These are phyloP conservation scores for Celoporthe dispersa DNA, from an alignment of 2,329 filamentous ascomycete genomes.

Conservation along the genomic window DNA sequence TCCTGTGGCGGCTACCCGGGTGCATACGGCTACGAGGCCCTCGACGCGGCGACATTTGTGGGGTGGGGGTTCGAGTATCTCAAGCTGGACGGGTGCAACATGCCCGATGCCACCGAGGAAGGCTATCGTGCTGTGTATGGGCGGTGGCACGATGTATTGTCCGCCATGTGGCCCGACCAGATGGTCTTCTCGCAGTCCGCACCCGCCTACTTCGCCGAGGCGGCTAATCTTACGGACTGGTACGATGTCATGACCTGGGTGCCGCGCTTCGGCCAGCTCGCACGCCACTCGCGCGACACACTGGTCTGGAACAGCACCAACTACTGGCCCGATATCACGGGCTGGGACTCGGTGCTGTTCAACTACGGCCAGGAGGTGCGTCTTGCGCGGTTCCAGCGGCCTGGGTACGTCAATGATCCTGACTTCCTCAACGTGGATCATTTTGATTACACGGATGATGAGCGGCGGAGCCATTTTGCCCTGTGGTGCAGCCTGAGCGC, in stretches of 20 bases:
- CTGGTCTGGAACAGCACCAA: slow-evolving; percentile 41
- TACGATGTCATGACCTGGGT: slow-evolving; percentile 51
- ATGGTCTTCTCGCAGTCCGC: slow-evolving; percentile 51
- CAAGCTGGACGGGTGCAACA: slow-evolving; percentile 48
- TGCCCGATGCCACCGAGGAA: slow-evolving; percentile 34
- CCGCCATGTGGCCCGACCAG: slow-evolving; percentile 38
- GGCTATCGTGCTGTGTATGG: slow-evolving; percentile 41
- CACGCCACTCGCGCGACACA: slow-evolving; percentile 46
- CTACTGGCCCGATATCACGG: slow-evolving; percentile 44
- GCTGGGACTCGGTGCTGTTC: slow-evolving; percentile 52
- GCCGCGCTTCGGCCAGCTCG: slow-evolving; percentile 45
- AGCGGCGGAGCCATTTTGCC: slow-evolving; percentile 43
- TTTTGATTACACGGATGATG: slow-evolving; percentile 39
- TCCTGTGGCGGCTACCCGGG: slow-evolving; percentile 51
- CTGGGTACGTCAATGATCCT: slow-evolving; percentile 45
- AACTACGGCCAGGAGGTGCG: slow-evolving; percentile 51
- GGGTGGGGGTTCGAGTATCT: slow-evolving; percentile 45
- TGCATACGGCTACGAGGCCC: slow-evolving; percentile 45
- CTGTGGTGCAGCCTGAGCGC: slow-evolving; percentile 43
- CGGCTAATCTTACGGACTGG: slow-evolving; percentile 47
- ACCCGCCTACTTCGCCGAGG: slow-evolving; percentile 47
- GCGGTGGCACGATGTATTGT: slow-evolving; percentile 48
- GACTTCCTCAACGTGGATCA: slow-evolving; percentile 45
- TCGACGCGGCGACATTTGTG: slow-evolving; percentile 46
- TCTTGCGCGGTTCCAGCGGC: slow-evolving; percentile 45